Conservation (phyloP, 805 yeast genomes). For the Saccharomycopsis capsularis region DNA sequence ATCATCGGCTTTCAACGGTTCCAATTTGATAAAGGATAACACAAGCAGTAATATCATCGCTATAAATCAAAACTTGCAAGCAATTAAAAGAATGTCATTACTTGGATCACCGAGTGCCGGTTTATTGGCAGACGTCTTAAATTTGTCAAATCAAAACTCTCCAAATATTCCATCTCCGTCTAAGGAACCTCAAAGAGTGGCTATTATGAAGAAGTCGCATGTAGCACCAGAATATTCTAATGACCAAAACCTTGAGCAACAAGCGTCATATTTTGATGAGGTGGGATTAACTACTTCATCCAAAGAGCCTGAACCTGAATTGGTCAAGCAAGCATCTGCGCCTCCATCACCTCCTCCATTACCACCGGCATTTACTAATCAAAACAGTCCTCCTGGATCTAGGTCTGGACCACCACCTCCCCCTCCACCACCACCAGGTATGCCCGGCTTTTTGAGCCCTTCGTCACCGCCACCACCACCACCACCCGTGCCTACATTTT, state of each 20-base stretch:
- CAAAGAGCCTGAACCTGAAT: not conserved
- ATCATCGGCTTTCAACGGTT: not conserved
- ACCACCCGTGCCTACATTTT: slow-evolving; percentile 32
- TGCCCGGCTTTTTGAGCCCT: slow-evolving; percentile 22
- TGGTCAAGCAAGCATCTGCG: too few species aligned
- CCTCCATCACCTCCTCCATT: slow-evolving; percentile 25
- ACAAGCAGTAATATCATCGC: not conserved
- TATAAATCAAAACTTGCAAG: slow-evolving; percentile 1
- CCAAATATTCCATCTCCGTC: not conserved
- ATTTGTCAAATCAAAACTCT: slow-evolving; percentile 4
- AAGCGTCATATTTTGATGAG: too few species aligned
- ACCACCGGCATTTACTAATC: too few species aligned
- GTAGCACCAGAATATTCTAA: not conserved
- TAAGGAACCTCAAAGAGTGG: slow-evolving; percentile 1
- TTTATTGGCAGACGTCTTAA: slow-evolving; percentile 20
- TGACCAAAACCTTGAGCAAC: not conserved
- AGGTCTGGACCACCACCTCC: slow-evolving; percentile 26
- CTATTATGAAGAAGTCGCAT: slow-evolving; percentile 2
- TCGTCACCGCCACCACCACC: slow-evolving; percentile 29
- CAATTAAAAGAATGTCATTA: slow-evolving; percentile 14
- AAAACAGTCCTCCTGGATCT: slow-evolving; percentile 29
- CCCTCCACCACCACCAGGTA: slow-evolving; percentile 27
- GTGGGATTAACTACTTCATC: not conserved
- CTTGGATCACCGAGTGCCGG: slow-evolving; percentile 19
- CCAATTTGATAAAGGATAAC: not conserved